phyloP scores from a whole-genome alignment of 2,329 filamentous ascomycete species.

The Verticillium albo-atrum region DNA sequence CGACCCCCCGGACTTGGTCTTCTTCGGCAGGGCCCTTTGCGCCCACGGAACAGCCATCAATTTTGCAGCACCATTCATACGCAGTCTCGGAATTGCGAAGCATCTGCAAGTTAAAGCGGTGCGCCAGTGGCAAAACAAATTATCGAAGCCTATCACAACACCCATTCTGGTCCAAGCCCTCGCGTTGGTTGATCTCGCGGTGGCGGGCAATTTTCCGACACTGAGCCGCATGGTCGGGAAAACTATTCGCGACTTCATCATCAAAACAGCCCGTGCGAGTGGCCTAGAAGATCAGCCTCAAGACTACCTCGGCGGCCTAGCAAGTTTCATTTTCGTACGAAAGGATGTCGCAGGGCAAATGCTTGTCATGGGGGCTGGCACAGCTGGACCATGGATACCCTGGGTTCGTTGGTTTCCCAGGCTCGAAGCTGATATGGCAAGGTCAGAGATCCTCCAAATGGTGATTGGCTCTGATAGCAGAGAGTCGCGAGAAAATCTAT shows the following conservation, averaged over 20 bases:
- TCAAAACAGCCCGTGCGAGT: background rate
- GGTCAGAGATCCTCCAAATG: background rate
- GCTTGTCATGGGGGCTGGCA: conserved; percentile 7
- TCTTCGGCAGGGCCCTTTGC: conserved; percentile 15
- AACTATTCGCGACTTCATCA: conserved; percentile 1
- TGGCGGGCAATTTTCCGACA: conserved; percentile 3
- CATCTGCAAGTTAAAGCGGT: background rate
- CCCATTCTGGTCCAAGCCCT: conserved; percentile 6
- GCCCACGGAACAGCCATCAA: conserved; percentile 3
- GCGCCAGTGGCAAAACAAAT: conserved; percentile 5
- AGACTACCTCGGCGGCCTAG: conserved; percentile 5
- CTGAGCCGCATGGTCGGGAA: conserved; percentile 5
- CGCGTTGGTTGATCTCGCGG: conserved; percentile 1
- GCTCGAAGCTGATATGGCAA: conserved; percentile 9
- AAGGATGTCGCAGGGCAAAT: conserved; percentile 8
- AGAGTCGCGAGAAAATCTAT: conserved; percentile 2
- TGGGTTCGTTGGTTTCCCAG: conserved; percentile 11
- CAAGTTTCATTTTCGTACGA: conserved; percentile 5
- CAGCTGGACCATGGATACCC: conserved; percentile 7
- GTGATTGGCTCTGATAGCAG: conserved; percentile 2
- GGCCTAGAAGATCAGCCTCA: background rate
- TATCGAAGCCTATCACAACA: conserved; percentile 3
- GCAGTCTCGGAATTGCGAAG: background rate
- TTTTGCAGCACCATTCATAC: conserved; percentile 5
- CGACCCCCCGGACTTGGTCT: conserved; percentile 15